Evolutionary conservation across 345 rosid species (phyloP).

Genomic region (Alliaria petiolata): DNA sequence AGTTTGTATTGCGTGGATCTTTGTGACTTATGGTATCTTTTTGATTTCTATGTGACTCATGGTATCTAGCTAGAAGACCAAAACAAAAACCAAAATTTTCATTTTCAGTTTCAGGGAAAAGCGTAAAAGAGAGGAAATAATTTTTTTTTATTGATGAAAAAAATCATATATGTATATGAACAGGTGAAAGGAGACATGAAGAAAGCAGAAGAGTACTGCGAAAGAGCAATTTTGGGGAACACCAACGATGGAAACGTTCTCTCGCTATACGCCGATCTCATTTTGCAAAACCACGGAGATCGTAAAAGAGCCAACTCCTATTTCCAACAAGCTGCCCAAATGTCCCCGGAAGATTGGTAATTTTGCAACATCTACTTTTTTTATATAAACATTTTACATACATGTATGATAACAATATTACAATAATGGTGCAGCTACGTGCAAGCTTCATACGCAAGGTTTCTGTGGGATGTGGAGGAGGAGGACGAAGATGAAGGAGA

Average conservation of each 20-base stretch:
- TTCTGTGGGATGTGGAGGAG: conserved; percentile 69
- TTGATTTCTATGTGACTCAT: not conserved
- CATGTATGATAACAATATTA: not conserved
- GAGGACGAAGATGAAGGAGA: conserved; percentile 45
- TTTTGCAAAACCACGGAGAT: conserved; percentile 53
- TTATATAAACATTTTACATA: not conserved
- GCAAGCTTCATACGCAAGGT: conserved; percentile 68
- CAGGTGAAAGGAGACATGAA: conserved; percentile 52
- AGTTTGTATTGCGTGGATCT: not conserved
- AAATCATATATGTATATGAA: not conserved
- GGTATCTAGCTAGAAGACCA: not conserved
- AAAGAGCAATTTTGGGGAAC: conserved; percentile 59
- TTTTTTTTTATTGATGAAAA: not conserved
- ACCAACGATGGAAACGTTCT: conserved; percentile 53
- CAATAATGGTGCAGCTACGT: conserved; percentile 44
- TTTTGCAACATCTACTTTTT: not conserved
- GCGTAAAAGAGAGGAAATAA: not conserved
- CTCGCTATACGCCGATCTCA: conserved; percentile 59
- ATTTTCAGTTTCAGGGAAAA: not conserved
- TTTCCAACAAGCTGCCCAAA: conserved; percentile 51
- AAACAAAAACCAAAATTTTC: not conserved
- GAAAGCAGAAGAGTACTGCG: conserved; percentile 66
- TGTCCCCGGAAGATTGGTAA: conserved; percentile 67
- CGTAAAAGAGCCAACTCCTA: conserved; percentile 50
- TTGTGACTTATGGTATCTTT: not conserved